These are phyloP conservation scores for Magnolia sinica DNA, from an alignment of 164 flowering plant species.

Conservation along the genomic window DNA sequence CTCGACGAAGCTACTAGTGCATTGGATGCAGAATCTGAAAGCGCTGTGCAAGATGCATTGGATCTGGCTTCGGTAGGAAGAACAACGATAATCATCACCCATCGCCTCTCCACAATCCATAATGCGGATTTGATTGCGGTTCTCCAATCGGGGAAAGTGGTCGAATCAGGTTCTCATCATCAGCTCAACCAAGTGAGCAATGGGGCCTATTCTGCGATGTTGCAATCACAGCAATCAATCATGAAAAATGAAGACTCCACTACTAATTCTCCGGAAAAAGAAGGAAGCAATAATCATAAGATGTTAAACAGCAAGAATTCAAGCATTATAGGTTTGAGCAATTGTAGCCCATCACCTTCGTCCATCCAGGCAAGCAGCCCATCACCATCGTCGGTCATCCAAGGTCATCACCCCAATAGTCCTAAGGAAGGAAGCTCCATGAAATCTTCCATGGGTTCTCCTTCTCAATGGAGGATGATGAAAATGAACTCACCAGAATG, in stretches of 20 bases:
- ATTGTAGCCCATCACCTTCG: background rate
- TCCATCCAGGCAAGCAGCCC: conserved; percentile 1
- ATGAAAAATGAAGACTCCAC: background rate
- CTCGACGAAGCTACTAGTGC: conserved; percentile 68
- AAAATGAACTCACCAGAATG: conserved; percentile 70
- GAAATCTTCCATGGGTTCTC: conserved; percentile 17
- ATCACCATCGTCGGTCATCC: background rate
- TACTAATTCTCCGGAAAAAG: background rate
- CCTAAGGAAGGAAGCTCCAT: background rate
- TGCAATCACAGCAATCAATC: conserved; percentile 28
- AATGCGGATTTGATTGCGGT: conserved; percentile 42
- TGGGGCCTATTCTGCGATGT: conserved; percentile 36
- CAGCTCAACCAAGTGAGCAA: conserved; percentile 24
- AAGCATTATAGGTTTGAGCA: background rate
- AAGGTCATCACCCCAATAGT: background rate
- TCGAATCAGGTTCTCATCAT: conserved; percentile 47
- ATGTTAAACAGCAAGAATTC: background rate
- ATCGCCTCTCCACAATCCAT: conserved; percentile 46
- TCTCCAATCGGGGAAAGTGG: conserved; percentile 38
- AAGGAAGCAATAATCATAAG: background rate
- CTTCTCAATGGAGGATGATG: conserved; percentile 62
- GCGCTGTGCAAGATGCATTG: conserved; percentile 47
- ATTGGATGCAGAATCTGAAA: conserved; percentile 45
- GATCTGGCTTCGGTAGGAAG: conserved; percentile 39
- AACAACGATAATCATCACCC: conserved; percentile 48